phyloP scores from a whole-genome alignment of 2,329 filamentous ascomycete species.

The Aspergillus carbonarius region DNA sequence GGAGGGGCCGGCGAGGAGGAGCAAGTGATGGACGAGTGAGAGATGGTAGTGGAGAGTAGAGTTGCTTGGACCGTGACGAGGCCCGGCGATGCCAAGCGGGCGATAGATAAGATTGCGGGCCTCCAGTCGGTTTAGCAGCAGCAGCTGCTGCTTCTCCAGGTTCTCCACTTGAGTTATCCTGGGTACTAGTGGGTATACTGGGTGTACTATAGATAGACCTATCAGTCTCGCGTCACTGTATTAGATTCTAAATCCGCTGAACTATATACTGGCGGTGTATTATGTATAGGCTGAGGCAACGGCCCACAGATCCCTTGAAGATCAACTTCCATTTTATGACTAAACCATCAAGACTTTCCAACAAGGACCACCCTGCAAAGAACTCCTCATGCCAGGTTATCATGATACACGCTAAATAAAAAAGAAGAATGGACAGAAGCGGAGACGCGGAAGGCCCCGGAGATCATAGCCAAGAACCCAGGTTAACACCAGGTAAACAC shows the following conservation, averaged over 20 bases:
- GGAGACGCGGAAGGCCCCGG: constrained; percentile 9
- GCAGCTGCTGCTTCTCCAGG: too few species aligned
- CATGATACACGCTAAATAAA: constrained; percentile 29
- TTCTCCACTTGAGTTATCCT: not conserved
- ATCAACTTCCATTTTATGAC: constrained; percentile 33
- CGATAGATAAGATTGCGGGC: constrained; percentile 7
- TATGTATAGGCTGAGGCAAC: not conserved
- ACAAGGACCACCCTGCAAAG: constrained; percentile 18
- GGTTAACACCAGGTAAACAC: constrained; percentile 94
- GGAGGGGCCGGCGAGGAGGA: not conserved
- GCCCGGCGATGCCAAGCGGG: constrained; percentile 10
- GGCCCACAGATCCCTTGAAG: constrained; percentile 2
- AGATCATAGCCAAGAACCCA: not conserved
- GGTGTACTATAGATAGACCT: too few species aligned
- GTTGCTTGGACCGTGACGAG: constrained; percentile 1
- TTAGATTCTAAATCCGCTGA: not conserved
- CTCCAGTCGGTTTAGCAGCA: too few species aligned
- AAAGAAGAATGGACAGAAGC: constrained; percentile 5
- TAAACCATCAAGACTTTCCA: constrained; percentile 28
- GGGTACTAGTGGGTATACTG: not conserved
- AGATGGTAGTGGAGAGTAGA: not conserved
- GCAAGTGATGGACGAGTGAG: constrained; percentile 3
- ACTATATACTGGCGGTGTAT: constrained; percentile 2
- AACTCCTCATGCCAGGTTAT: constrained; percentile 25
- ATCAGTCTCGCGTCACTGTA: not conserved